Conservation (phyloP, 371 early-diverging fungal species). For the Actinomortierella ambigua region DNA sequence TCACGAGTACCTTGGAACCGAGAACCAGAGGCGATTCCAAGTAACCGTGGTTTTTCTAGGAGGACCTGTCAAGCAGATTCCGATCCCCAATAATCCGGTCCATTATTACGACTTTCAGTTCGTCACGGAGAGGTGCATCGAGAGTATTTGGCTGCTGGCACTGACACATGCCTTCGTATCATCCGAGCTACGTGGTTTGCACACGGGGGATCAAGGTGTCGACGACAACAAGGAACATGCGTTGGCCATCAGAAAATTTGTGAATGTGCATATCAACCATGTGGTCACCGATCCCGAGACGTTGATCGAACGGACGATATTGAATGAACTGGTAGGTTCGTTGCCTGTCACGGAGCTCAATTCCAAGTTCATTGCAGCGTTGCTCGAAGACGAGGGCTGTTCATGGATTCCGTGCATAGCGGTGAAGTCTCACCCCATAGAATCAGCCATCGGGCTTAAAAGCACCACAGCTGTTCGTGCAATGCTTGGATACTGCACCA, state of each 20-base stretch:
- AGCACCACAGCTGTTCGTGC: neutral
- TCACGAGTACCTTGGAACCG: slow-evolving; percentile 28
- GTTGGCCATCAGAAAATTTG: slow-evolving; percentile 32
- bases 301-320: no score
- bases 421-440: no score
- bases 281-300: slow-evolving; percentile 26
- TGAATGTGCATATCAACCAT: slow-evolving; percentile 40
- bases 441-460: no score
- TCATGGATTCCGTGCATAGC: no score
- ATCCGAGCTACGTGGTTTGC: slow-evolving; percentile 1
- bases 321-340: no score
- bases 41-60: slow-evolving; percentile 18
- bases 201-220: neutral
- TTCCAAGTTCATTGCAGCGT: no score
- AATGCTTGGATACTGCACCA: slow-evolving; percentile 39
- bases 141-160: slow-evolving; percentile 35
- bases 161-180: slow-evolving; percentile 20
- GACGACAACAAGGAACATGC: slow-evolving; percentile 37
- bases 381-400: no score
- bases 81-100: no score
- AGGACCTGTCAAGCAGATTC: slow-evolving; percentile 3
- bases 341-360: no score
- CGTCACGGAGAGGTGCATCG: slow-evolving; percentile 27
- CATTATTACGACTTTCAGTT: slow-evolving; percentile 17
- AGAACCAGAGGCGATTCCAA: slow-evolving; percentile 21